Percentiles rank a stretch among this genome's conserved stretches.
Conservation (phyloP, 176 grass and related monocot genomes). For the Aegilops tauschii region DNA sequence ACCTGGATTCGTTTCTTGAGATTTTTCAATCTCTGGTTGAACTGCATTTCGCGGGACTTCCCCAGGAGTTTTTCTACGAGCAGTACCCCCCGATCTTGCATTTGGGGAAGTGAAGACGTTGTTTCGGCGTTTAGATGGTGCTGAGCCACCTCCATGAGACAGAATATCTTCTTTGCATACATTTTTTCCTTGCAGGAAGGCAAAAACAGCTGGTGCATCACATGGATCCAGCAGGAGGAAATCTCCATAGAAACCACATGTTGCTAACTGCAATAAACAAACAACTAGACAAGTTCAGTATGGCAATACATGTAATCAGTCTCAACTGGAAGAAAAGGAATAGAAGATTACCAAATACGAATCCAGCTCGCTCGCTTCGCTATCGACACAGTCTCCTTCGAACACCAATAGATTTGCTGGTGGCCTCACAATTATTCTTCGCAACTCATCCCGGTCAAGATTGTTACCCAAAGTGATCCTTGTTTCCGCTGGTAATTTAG, state of each 20-base stretch:
- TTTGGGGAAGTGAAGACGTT: constrained; percentile 56
- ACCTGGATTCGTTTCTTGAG: constrained; percentile 25
- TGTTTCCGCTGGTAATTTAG: constrained; percentile 60
- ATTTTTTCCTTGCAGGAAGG: constrained; percentile 62
- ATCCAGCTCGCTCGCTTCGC: constrained; percentile 77
- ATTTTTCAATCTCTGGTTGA: constrained; percentile 14
- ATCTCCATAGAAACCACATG: constrained; percentile 86
- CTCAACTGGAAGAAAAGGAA: constrained; percentile 24
- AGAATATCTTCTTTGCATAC: constrained; percentile 37
- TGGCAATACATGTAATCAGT: constrained; percentile 8
- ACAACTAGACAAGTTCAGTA: constrained; percentile 39
- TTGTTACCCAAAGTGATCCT: constrained; percentile 57
- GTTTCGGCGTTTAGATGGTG: constrained; percentile 43
- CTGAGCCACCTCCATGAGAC: neutral
- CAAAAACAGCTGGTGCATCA: constrained; percentile 75
- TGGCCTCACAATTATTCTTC: constrained; percentile 49
- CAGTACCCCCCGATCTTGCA: constrained; percentile 49
- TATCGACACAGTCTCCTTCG: constrained; percentile 89
- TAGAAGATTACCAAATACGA: constrained; percentile 74
- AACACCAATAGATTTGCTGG: constrained; percentile 96
- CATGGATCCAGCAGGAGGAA: constrained; percentile 83
- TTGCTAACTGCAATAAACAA: constrained; percentile 70
- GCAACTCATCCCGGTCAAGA: constrained; percentile 48
- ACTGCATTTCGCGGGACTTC: constrained; percentile 35
- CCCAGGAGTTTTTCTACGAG: constrained; percentile 29